Evolutionary conservation across 1,139 yeast genomes (phyloP), one percentile per base, ranked within the genome.

Genomic region (Meyerozyma elateridarum): DNA sequence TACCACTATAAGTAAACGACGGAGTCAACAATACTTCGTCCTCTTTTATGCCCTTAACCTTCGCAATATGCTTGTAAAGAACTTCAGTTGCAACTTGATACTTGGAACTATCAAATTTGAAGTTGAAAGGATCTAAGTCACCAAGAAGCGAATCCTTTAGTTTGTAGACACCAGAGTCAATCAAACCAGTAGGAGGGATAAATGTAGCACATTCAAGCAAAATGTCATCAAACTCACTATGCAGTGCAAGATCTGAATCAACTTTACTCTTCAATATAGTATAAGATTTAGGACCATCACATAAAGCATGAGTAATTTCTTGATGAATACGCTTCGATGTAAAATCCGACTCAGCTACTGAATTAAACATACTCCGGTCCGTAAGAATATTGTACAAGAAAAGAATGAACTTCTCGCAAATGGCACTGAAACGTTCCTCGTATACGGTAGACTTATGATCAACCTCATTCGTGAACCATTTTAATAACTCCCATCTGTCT

Each of bases 401-500:
- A 0, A 69, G 52, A 25, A 81, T 50, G 31, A 81, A 64, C 34
- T 71, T 75, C 37, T 76, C 79, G 8, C 73, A 50, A 11, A 81
- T 65, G 2, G 68, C 53, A 12, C 57, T 45, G 22, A 77, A 66
- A 36, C 78, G 67, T 21, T 80, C 85, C 32, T 77, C 80, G 47
- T 79, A 83, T 2, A 70, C 51, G 0, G 84, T 76, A 5, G 51
- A 39, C 1, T 57, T 49, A 25, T 53, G 52, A 12, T 57, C 47
- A 2, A 54, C 60, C 2, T 52, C 57, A 12, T 69, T 68, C n/a
- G 48, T 44, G 39, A 65, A 70, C 80, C 87, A 79, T 1, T 58
- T 59, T 13, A 61, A 44, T 19, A 83, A 48, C 39, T 75, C 85
- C 79, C 83, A 82, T 37, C 84, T 61, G 33, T 74, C 77, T 29